Conservation (phyloP, 2,329 filamentous ascomycete genomes). For the Pyrenophora seminiperda region DNA sequence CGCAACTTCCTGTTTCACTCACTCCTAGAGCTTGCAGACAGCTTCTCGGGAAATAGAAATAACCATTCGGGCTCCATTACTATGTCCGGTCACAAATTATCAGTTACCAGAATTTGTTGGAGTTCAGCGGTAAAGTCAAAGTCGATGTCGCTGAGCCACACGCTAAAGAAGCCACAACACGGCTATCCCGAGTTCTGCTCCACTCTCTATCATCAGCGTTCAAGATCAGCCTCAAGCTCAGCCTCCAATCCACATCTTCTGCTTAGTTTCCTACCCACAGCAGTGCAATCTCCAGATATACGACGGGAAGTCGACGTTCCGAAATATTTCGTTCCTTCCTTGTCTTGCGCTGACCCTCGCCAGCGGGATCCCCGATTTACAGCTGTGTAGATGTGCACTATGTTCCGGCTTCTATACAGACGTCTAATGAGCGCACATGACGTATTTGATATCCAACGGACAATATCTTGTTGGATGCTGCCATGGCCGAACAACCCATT, state of each 20-base stretch:
- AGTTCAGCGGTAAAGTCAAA: slow-evolving; percentile 22
- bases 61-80: background rate
- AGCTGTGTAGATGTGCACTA: slow-evolving; percentile 19
- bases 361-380: slow-evolving; percentile 8
- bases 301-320: slow-evolving; percentile 27
- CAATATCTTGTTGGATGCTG: slow-evolving; percentile 2
- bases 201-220: slow-evolving; percentile 16
- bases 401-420: slow-evolving; percentile 4
- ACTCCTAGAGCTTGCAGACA: background rate
- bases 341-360: slow-evolving; percentile 9
- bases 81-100: background rate
- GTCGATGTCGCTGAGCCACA: slow-evolving; percentile 14
- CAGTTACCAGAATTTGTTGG: background rate
- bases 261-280: slow-evolving; percentile 18
- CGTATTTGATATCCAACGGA: background rate
- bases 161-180: slow-evolving; percentile 21
- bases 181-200: slow-evolving; percentile 2
- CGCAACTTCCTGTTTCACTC: background rate
- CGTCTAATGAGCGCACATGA: background rate
- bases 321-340: slow-evolving; percentile 17
- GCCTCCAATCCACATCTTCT: slow-evolving; percentile 9
- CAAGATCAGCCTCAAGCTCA: slow-evolving; percentile 20
- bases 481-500: slow-evolving; percentile 4
- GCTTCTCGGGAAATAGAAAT: background rate
- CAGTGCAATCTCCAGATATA: slow-evolving; percentile 14